phyloP scores from a whole-genome alignment of 1,284 basidiomycete species.

The Bondarzewia mesenterica region DNA sequence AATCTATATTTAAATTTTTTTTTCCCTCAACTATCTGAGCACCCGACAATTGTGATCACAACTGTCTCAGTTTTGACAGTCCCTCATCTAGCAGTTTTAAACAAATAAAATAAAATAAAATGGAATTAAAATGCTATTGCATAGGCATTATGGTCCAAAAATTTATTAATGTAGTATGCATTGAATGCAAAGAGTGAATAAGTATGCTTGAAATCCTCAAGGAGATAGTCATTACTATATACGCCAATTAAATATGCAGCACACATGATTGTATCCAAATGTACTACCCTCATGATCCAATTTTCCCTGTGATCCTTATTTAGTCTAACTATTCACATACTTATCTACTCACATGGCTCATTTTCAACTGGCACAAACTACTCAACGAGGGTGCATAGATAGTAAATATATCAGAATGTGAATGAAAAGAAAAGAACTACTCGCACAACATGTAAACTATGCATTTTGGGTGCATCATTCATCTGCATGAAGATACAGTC shows the following conservation, averaged over 20 bases:
- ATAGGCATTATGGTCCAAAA: conserved; percentile 10
- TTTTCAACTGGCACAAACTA: not conserved
- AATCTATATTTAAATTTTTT: too few relatives aligned
- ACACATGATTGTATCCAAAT: conserved; percentile 5
- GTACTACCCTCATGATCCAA: not conserved
- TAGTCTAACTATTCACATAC: not conserved
- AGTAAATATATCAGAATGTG: not conserved
- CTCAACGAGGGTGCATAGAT: not conserved
- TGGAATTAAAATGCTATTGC: too few relatives aligned
- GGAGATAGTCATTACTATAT: conserved; percentile 4
- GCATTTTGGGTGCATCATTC: not conserved
- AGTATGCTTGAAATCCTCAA: not conserved
- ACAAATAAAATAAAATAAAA: too few relatives aligned
- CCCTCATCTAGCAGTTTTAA: too few relatives aligned
- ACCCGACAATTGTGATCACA: too few relatives aligned
- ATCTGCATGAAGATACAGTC: not conserved
- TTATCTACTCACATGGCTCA: not conserved
- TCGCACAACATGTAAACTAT: not conserved
- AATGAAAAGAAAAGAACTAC: not conserved
- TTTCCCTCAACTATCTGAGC: too few relatives aligned
- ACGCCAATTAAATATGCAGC: conserved; percentile 13
- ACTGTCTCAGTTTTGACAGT: too few relatives aligned
- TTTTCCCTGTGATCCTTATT: not conserved
- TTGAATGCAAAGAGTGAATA: conserved; percentile 6
- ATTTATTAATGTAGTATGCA: conserved; percentile 12